Evolutionary conservation across 2,329 filamentous ascomycete species (phyloP).

Genomic region (Trichoderma endophyticum): DNA sequence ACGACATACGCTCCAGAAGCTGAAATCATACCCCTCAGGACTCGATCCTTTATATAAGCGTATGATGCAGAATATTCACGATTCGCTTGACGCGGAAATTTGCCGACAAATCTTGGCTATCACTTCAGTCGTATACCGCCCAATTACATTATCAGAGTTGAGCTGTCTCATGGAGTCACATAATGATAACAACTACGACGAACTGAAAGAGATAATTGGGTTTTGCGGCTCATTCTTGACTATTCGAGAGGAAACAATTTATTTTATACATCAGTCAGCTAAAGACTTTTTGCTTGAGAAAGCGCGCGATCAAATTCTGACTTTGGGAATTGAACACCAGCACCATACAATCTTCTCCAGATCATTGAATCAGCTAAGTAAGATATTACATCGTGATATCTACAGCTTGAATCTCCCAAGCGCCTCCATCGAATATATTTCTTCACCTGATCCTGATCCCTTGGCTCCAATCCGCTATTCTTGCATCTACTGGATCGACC

Average conservation of each 20-base stretch:
- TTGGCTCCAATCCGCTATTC: neutral
- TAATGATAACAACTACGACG: neutral
- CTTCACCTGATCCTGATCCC: neutral
- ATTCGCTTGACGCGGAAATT: neutral
- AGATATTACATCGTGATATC: neutral
- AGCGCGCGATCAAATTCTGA: neutral
- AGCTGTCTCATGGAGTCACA: neutral
- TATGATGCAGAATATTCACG: neutral
- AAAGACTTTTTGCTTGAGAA: neutral
- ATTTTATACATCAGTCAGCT: neutral
- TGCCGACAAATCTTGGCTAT: neutral
- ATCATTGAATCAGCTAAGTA: neutral
- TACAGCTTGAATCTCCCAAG: neutral
- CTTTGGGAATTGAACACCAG: neutral
- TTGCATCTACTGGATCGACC: neutral
- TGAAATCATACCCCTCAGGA: neutral
- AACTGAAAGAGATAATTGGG: neutral
- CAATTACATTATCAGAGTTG: neutral
- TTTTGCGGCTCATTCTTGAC: neutral
- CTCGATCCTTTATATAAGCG: neutral
- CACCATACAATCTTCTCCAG: neutral
- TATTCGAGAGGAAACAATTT: neutral
- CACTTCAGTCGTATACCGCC: neutral
- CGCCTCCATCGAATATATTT: neutral
- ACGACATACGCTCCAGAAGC: neutral